These are phyloP conservation scores for Saccharomyces jurei DNA, from an alignment of 805 yeast genomes.

Conservation along the genomic window DNA sequence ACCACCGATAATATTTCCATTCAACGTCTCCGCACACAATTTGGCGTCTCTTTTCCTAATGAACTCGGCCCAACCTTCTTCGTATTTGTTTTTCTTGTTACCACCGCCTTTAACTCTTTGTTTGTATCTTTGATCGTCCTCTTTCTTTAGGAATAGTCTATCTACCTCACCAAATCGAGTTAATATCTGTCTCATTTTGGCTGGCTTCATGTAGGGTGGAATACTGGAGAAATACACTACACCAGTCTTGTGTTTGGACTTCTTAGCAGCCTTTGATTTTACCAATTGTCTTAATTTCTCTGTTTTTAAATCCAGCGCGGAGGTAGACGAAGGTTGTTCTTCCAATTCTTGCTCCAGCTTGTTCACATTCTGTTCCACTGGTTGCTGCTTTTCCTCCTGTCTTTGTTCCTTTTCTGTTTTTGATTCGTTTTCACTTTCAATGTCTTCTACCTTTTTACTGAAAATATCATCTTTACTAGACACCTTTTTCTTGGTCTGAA, in stretches of 20 bases:
- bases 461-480: slow-evolving; percentile 13
- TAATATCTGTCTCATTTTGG: slow-evolving; percentile 74
- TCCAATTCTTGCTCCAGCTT: slow-evolving; percentile 6
- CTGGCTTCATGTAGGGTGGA: slow-evolving; percentile 97
- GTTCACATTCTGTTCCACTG: slow-evolving; percentile 5
- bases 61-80: slow-evolving; percentile 97
- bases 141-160: slow-evolving; percentile 80
- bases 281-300: slow-evolving; percentile 49
- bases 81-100: slow-evolving; percentile 76
- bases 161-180: slow-evolving; percentile 82
- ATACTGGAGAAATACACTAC: slow-evolving; percentile 85
- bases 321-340: slow-evolving; percentile 18
- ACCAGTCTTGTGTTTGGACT: slow-evolving; percentile 63
- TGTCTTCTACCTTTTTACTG: slow-evolving; percentile 6
- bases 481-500: slow-evolving; percentile 14
- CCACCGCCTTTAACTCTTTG: slow-evolving; percentile 81
- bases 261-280: slow-evolving; percentile 37
- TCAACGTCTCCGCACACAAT: slow-evolving; percentile 74
- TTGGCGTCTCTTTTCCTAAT: slow-evolving; percentile 78
- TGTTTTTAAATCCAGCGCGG: slow-evolving; percentile 42
- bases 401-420: slow-evolving; percentile 17
- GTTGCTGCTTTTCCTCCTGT: slow-evolving; percentile 2
- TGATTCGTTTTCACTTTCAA: slow-evolving; percentile 13
- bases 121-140: slow-evolving; percentile 55
- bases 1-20: slow-evolving; percentile 87